A percentile compares a stretch with the other conserved stretches of the same genome.
Evolutionary conservation across 495 filamentous ascomycete species (phyloP).

Genomic region (Hypoxylon lienhwacheense): DNA sequence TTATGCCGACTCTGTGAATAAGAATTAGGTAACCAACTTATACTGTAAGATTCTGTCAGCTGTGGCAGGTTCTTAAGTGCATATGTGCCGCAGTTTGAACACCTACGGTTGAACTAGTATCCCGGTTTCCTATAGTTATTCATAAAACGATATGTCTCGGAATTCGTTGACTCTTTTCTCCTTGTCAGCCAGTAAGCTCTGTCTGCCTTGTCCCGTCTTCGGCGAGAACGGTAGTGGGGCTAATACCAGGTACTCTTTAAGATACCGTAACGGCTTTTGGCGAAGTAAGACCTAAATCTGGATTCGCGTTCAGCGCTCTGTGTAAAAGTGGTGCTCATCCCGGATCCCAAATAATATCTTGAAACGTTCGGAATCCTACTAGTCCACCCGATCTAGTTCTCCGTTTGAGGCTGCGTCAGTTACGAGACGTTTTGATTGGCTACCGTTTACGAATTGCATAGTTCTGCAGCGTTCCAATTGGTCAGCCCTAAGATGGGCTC

Average conservation of each 20-base stretch:
- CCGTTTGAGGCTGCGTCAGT: conserved; percentile 14
- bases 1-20: no score
- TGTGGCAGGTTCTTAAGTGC: no score
- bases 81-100: no score
- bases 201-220: neutral
- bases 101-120: no score
- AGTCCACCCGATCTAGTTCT: conserved; percentile 6
- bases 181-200: neutral
- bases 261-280: conserved; percentile 9
- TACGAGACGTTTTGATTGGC: conserved; percentile 13
- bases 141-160: no score
- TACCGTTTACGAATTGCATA: conserved; percentile 27
- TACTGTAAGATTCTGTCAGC: no score
- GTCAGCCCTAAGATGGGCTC: conserved; percentile 17
- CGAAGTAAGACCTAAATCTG: conserved; percentile 5
- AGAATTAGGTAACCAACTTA: no score
- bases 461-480: conserved; percentile 12
- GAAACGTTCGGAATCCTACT: conserved; percentile 20
- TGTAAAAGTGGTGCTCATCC: conserved; percentile 16
- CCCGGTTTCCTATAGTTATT: no score
- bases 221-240: neutral
- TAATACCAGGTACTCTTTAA: conserved; percentile 8
- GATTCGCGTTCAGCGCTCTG: conserved; percentile 6
- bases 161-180: no score
- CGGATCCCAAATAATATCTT: conserved; percentile 9